Base-by-base conservation (phyloP, 768 basidiomycete species). In the Amanita thiersii region DNA sequence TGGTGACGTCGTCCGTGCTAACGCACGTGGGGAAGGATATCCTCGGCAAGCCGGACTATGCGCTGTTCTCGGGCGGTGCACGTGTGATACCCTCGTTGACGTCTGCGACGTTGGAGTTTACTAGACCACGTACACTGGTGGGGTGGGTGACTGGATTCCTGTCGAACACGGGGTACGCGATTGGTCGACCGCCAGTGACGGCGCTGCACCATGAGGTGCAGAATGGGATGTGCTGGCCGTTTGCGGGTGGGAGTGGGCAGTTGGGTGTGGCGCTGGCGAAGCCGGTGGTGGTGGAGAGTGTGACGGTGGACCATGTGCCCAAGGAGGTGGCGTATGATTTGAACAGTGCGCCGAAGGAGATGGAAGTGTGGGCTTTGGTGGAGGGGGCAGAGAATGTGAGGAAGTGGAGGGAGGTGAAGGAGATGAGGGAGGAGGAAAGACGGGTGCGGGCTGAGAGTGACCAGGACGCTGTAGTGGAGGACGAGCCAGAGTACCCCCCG, bases 201-300 rank as follows among this genome's bases (percentile, higher is more conserved):
- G 89, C 88, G 2, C 68, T 99, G n/a, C 85, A 94, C 53, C 82
- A 87, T 45, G 89, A 96, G 47, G 65, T 70, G 19, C 75, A 83
- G 42, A 79, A 78, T 24, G 94, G 96, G 2, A 73, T 82, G 43
- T 99, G 94, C 61, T 99, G 94, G 92, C 88, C 94, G 1, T 90
- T 98, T 64, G 65, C 64, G 4, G 93, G 93, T 0, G 52, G 68
- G 12, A 58, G 73, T 36, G 94, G 93, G 3, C 86, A 87, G 53
- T 63, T 98, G 7, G 94, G 89, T 3, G 80, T 99, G 21, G 67
- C 70, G 25, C 77, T 99, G 20, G 79, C 80, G 2, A 71, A 73
- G 4, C 90, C 89, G 7, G 73, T 88, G 15, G 66, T 69, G 39
- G 73, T 97, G 34, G 77, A 81, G 1, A 75, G 77, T 18, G 63